Conservation (phyloP, 257 asterid genomes). For the Penstemon eatonii region DNA sequence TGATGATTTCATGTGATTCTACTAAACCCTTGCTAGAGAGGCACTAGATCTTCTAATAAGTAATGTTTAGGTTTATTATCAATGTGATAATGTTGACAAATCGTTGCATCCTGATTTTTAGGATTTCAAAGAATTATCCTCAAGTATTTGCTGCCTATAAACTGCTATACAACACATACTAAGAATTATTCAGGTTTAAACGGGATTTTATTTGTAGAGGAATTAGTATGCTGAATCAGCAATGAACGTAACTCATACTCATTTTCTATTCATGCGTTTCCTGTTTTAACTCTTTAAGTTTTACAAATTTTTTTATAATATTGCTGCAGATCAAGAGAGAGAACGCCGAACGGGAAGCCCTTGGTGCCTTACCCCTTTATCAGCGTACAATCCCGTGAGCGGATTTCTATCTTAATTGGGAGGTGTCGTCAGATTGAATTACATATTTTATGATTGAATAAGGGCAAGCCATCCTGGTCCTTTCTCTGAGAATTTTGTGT, state of each 20-base stretch:
- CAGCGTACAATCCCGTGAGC: conserved; percentile 79
- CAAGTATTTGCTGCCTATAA: too few species aligned
- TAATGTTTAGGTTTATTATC: too few species aligned
- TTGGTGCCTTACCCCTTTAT: conserved; percentile 78
- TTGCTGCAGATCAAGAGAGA: conserved; percentile 67
- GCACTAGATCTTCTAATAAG: too few species aligned
- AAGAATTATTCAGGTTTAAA: neutral
- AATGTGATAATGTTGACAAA: too few species aligned
- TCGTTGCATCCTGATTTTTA: too few species aligned
- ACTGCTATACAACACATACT: neutral
- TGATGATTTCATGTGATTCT: too few species aligned
- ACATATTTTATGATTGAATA: conserved; percentile 19
- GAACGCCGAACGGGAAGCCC: conserved; percentile 78
- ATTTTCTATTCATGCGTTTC: neutral
- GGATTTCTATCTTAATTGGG: conserved; percentile 12
- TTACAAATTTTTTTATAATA: neutral
- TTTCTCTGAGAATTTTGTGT: conserved; percentile 19
- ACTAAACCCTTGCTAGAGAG: too few species aligned
- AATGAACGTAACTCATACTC: neutral
- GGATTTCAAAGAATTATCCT: too few species aligned
- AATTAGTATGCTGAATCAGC: neutral
- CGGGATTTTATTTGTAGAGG: neutral
- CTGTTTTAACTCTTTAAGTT: neutral
- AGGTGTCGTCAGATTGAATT: conserved; percentile 31
- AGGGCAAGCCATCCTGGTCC: conserved; percentile 27